Evolutionary conservation across 2,329 filamentous ascomycete genomes (phyloP), one percentile per base, ranked within the genome.

Genomic region (Byssothecium circinans): DNA sequence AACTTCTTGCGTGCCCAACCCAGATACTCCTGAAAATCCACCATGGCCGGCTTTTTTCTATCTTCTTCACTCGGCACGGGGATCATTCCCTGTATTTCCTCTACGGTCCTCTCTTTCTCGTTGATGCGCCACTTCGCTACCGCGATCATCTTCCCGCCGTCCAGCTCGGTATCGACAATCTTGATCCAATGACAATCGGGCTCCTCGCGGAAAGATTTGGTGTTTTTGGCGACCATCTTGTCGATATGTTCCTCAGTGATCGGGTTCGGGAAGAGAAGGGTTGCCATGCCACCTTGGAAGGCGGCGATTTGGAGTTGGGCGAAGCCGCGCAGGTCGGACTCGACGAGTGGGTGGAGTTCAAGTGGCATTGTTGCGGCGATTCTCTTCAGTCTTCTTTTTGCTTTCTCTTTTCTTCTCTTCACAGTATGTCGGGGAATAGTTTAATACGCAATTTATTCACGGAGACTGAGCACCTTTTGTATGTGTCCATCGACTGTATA

Each of bases 51-150:
- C 19, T 50, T 61, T 4, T 53, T 62, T 22, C 62, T 56, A 7
- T 67, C 61, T 12, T 64, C 55, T 22, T 49, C 36, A 2, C 58
- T 54, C 0, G 61, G 63, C 5, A 54, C 50, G 2, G 64, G 65
- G 22, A 70, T 47, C 62, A 61, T 64, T 5, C 34, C 45, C 18
- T 64, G 50, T n/a, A 67, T 58, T 29, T 67, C 52, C 39, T 67
- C 65, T 47, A 68, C 59, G n/a, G 56, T 61, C 17, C 60, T 45
- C 49, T 67, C 61, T 20, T 62, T 54, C 35, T 62, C 43, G 37
- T 70, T 68, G 45, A 72, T 62, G 35, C 65, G 57, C 69, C 68
- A 71, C 35, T 71, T 69, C n/a, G 67, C 65, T 20, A 54, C 47
- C 4, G 67, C 65, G 12, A 71, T 65, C 52, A 69, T 67, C 33